phyloP scores from a whole-genome alignment of 1,139 yeast genomes.

The Geotrichum citri-aurantii region DNA sequence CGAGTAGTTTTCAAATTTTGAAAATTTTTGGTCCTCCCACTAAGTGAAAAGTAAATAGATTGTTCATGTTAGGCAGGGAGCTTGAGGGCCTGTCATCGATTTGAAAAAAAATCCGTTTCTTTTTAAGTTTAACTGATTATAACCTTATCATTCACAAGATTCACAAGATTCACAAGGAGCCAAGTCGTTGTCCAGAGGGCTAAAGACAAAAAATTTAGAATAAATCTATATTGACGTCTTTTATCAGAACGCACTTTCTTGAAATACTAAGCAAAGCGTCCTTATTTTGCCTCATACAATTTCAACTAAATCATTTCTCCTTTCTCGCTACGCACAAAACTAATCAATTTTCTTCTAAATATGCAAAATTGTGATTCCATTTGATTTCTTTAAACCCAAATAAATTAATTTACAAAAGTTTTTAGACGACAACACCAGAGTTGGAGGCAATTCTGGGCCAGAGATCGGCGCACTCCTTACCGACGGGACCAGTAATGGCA shows the following conservation, averaged over 20 bases:
- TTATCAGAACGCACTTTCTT: no score
- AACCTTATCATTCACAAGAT: no score
- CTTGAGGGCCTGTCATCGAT: neutral
- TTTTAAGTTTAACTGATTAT: neutral
- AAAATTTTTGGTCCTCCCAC: neutral
- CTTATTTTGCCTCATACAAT: no score
- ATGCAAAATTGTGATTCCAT: neutral
- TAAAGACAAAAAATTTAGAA: no score
- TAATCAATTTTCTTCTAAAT: neutral
- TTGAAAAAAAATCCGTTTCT: neutral
- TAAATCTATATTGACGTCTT: no score
- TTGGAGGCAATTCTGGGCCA: conserved; percentile 99
- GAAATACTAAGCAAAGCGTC: no score
- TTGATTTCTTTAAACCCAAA: neutral
- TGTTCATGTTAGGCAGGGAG: neutral
- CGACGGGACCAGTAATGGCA: conserved; percentile 99
- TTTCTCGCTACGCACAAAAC: neutral
- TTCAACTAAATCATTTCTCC: no score
- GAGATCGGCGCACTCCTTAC: conserved; percentile 99
- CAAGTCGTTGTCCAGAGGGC: neutral
- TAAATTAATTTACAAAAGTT: conserved; percentile 13
- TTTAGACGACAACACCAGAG: conserved; percentile 99
- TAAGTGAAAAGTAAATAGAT: neutral
- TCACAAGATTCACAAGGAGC: neutral
- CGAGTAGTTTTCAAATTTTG: neutral